Percentiles rank a stretch among this genome's conserved stretches.
Conservation (phyloP, 2,329 filamentous ascomycete species). For the Aspergillus sp. region DNA sequence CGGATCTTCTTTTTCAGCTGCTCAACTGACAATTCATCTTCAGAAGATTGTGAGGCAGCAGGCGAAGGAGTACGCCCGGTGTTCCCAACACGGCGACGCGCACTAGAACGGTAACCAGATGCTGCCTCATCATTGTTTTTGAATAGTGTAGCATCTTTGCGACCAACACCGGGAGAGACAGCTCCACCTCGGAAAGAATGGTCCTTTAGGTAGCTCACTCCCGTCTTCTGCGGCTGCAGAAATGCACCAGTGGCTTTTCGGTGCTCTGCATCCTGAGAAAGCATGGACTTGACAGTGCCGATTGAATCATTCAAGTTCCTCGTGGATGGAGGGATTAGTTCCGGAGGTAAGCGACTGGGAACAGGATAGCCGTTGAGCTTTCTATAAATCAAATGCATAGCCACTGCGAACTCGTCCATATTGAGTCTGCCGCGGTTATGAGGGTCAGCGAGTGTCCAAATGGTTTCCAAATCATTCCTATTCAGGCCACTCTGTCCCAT, state of each 20-base stretch:
- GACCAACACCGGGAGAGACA: conserved; percentile 57
- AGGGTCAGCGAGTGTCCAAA: conserved; percentile 93
- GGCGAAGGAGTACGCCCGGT: conserved; percentile 75
- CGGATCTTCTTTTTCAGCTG: conserved; percentile 89
- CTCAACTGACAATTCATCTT: conserved; percentile 80
- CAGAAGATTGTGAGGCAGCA: conserved; percentile 64
- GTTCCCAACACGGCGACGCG: conserved; percentile 76
- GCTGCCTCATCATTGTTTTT: conserved; percentile 88
- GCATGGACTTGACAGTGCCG: conserved; percentile 84
- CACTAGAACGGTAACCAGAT: conserved; percentile 89
- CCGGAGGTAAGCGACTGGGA: conserved; percentile 80
- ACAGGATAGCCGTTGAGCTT: conserved; percentile 95
- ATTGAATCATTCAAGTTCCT: conserved; percentile 91
- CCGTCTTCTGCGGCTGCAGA: conserved; percentile 89
- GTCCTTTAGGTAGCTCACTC: conserved; percentile 96
- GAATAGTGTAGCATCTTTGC: conserved; percentile 95
- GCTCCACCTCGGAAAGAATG: conserved; percentile 79
- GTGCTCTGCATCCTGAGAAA: conserved; percentile 84
- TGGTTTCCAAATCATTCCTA: conserved; percentile 82
- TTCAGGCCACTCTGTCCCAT: conserved; percentile 94
- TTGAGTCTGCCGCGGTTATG: conserved; percentile 93
- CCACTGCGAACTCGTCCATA: conserved; percentile 95
- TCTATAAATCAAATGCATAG: conserved; percentile 98
- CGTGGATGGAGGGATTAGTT: conserved; percentile 91
- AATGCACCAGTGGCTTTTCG: conserved; percentile 87